Evolutionary conservation across 495 filamentous ascomycete species (phyloP).

Genomic region (Aspergillus nidulans): DNA sequence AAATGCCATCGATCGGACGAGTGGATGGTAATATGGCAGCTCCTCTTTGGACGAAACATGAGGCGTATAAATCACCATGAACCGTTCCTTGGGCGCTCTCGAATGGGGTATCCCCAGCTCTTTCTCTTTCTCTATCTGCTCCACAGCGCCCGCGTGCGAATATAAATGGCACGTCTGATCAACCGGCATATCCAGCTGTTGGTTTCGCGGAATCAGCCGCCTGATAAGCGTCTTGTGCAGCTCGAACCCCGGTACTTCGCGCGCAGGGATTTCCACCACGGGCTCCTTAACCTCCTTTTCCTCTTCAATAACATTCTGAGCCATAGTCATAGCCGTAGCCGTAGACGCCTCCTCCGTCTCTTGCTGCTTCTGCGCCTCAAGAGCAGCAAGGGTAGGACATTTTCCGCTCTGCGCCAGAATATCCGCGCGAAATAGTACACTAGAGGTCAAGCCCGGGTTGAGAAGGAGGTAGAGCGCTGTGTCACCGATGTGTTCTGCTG

Average conservation of each 20-base stretch:
- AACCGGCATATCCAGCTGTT: slow-evolving; percentile 63
- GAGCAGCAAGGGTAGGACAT: background rate
- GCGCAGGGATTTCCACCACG: slow-evolving; percentile 20
- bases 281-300: slow-evolving; percentile 7
- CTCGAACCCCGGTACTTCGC: slow-evolving; percentile 46
- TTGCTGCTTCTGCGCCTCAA: background rate
- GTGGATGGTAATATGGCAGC: slow-evolving; percentile 84
- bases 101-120: background rate
- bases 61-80: slow-evolving; percentile 73
- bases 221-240: slow-evolving; percentile 62
- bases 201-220: slow-evolving; percentile 76
- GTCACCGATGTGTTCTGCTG: slow-evolving; percentile 52
- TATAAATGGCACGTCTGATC: slow-evolving; percentile 80
- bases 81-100: slow-evolving; percentile 16
- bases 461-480: slow-evolving; percentile 69
- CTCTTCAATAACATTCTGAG: background rate
- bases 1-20: slow-evolving; percentile 67
- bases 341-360: background rate
- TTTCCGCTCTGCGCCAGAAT: slow-evolving; percentile 57
- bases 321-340: slow-evolving; percentile 8
- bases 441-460: slow-evolving; percentile 85
- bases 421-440: slow-evolving; percentile 80
- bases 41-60: slow-evolving; percentile 57
- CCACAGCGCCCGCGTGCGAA: slow-evolving; percentile 6
- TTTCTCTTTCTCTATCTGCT: too few relatives aligned